Evolutionary conservation across 495 filamentous ascomycete genomes (phyloP).

Genomic region (Beverwykella pulmonaria): DNA sequence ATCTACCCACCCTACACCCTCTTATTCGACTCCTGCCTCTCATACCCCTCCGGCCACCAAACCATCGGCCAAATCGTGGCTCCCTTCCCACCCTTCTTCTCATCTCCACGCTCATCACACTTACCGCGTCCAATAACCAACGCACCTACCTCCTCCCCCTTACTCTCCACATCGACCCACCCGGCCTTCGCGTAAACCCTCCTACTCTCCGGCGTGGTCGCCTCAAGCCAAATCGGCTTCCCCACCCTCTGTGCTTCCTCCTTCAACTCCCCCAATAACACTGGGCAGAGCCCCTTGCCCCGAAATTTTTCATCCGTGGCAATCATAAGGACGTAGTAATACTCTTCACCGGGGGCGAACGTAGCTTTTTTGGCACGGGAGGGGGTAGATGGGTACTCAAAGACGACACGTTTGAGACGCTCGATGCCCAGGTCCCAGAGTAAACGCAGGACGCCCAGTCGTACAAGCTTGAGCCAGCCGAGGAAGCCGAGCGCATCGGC

Average conservation of each 20-base stretch:
- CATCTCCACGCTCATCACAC: background rate
- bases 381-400: background rate
- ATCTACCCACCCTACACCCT: no score
- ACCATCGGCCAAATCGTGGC: slow-evolving; percentile 6
- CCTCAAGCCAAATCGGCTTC: slow-evolving; percentile 34
- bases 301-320: slow-evolving; percentile 18
- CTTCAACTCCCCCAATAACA: slow-evolving; percentile 11
- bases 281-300: slow-evolving; percentile 20
- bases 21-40: background rate
- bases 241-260: slow-evolving; percentile 4
- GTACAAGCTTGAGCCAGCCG: background rate
- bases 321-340: slow-evolving; percentile 28
- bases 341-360: background rate
- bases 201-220: background rate
- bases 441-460: background rate
- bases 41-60: slow-evolving; percentile 6
- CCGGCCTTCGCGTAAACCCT: background rate
- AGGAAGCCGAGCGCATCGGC: background rate
- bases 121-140: background rate
- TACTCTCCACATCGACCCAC: background rate
- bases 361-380: background rate
- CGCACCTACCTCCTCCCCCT: background rate
- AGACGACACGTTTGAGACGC: background rate
- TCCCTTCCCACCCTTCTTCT: background rate
- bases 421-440: background rate